Conservation (phyloP, 495 filamentous ascomycete species). For the Aspergillus biplanus region DNA sequence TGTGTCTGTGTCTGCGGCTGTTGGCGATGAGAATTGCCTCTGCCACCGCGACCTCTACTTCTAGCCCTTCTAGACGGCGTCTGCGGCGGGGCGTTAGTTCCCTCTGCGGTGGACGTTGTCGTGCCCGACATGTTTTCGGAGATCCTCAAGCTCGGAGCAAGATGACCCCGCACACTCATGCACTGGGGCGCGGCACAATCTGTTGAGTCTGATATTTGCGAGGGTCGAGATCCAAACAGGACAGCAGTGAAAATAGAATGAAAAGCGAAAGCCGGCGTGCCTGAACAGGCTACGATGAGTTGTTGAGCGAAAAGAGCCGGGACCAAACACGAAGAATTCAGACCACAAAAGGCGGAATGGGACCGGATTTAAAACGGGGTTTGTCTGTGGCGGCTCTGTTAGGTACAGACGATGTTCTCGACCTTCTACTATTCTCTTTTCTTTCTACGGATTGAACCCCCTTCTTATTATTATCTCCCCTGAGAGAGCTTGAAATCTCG, state of each 20-base stretch:
- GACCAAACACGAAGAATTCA: too few relatives aligned
- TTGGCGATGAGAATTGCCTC: constrained; percentile 32
- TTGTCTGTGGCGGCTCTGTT: background rate
- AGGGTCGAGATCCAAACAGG: constrained; percentile 8
- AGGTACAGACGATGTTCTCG: too few relatives aligned
- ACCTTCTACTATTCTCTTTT: background rate
- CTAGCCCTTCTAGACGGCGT: constrained; percentile 37
- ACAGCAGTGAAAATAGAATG: constrained; percentile 1
- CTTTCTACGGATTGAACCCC: background rate
- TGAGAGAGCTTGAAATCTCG: background rate
- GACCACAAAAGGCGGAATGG: background rate
- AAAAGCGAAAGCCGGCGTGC: background rate
- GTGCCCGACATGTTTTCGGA: constrained; percentile 29
- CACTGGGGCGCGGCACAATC: constrained; percentile 3
- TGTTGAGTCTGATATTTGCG: background rate
- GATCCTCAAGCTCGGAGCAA: constrained; percentile 10
- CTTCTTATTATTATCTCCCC: background rate
- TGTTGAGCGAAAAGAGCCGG: too few relatives aligned
- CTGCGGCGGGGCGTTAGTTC: constrained; percentile 31
- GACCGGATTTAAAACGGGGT: background rate
- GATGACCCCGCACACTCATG: constrained; percentile 23
- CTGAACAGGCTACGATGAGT: too few relatives aligned
- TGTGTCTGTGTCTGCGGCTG: constrained; percentile 19
- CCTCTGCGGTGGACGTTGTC: constrained; percentile 24
- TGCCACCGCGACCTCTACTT: constrained; percentile 38